Conservation (phyloP, 2,329 filamentous ascomycete genomes). For the Arthrobotrys sinensis region DNA sequence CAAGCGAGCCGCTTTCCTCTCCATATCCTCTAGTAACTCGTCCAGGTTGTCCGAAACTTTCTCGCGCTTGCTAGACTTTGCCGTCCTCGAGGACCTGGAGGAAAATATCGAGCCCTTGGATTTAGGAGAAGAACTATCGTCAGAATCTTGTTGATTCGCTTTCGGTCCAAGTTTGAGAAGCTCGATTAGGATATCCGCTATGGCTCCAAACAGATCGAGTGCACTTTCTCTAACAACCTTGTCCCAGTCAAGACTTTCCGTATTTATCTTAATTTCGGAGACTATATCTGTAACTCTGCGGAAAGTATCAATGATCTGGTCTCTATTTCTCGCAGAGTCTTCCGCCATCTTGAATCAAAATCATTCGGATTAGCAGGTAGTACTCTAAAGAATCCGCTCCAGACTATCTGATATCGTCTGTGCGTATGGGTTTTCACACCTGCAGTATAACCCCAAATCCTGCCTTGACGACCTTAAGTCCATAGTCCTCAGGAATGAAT, state of each 20-base stretch:
- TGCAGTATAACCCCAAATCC: constrained; percentile 15
- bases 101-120: constrained; percentile 4
- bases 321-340: constrained; percentile 11
- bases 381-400: background rate
- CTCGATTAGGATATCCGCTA: constrained; percentile 10
- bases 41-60: constrained; percentile 2
- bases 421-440: constrained; percentile 1
- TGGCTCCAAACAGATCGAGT: background rate
- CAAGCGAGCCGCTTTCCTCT: background rate
- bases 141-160: background rate
- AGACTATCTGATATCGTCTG: background rate
- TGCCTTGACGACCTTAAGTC: constrained; percentile 8
- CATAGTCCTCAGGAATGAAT: constrained; percentile 8
- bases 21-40: background rate
- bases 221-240: background rate
- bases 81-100: background rate
- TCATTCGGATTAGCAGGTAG: background rate
- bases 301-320: constrained; percentile 7
- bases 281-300: background rate
- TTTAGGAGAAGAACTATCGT: constrained; percentile 7
- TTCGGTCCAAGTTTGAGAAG: constrained; percentile 16
- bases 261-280: constrained; percentile 14
- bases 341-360: background rate
- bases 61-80: background rate
- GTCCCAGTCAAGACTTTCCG: constrained; percentile 2